Conservation (phyloP, 2,329 filamentous ascomycete species). For the Onygena corvina region DNA sequence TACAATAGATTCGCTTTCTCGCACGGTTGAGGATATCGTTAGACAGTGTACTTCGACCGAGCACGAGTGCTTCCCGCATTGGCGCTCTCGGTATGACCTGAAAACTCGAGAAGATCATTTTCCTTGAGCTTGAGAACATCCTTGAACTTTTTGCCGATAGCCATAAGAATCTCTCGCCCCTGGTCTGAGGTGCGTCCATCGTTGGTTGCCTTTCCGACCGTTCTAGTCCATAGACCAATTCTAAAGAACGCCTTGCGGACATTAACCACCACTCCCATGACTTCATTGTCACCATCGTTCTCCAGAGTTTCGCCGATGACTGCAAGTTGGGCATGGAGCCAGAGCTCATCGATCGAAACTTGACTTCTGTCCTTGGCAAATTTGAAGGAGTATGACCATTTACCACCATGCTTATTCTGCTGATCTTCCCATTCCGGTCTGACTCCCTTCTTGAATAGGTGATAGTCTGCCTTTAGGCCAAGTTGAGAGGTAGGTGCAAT, state of each 20-base stretch:
- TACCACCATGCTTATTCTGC: conserved; percentile 98
- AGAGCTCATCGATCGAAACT: conserved; percentile 85
- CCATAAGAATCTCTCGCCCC: conserved; percentile 69
- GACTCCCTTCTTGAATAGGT: conserved; percentile 95
- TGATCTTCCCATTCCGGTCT: conserved; percentile 97
- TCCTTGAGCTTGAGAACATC: conserved; percentile 69
- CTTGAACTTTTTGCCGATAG: conserved; percentile 87
- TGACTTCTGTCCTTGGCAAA: conserved; percentile 57
- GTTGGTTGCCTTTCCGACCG: conserved; percentile 72
- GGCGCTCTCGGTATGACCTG: conserved; percentile 87
- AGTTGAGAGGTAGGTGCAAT: conserved; percentile 93
- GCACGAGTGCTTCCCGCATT: conserved; percentile 87
- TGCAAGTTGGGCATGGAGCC: conserved; percentile 92
- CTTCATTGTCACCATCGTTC: conserved; percentile 80
- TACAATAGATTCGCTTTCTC: not conserved
- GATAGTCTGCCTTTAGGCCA: conserved; percentile 95
- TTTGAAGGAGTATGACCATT: conserved; percentile 98
- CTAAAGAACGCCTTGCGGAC: conserved; percentile 97
- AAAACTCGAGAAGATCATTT: conserved; percentile 78
- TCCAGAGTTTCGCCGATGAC: conserved; percentile 97
- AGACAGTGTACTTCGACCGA: conserved; percentile 86
- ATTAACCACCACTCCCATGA: conserved; percentile 99
- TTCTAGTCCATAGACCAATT: conserved; percentile 93
- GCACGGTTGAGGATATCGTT: conserved; percentile 24
- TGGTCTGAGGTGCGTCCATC: conserved; percentile 67